Evolutionary conservation across 192 early-diverging fungal species (phyloP), one percentile per base, ranked within the genome.

Genomic region (Radiomyces spectabilis): DNA sequence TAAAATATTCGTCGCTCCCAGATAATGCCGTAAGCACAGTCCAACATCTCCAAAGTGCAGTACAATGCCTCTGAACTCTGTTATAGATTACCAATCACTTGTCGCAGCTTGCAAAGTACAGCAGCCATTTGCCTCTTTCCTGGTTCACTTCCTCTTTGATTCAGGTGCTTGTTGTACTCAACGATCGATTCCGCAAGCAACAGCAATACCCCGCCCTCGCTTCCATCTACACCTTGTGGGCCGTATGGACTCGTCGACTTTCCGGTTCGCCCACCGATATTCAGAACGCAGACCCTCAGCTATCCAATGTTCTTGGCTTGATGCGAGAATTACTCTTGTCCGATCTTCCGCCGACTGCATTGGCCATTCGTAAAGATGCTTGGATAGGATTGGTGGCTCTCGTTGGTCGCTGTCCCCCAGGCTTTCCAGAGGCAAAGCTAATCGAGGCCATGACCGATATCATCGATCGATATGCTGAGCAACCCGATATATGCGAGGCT

Each of bases 71-170:
- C 32, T 19, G 29, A 53, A 10, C 30, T 54, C 15, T 35, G n/a
- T 41, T 24, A 7, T 53, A 53, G 47, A 55, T 55, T 38, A 10
- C 51, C 6, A 22, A 59, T 10, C 52, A 59, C 34, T 35, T 69
- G 4, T 21, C 41, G 3, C 56, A 55, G 12, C 55, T 69, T 3
- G 31, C 51, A 24, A 46, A 35, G 3, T 58, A 69, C 19, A 58
- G 55, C 44, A 39, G 55, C 1, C 55, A 69, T 21, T 51, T 69
- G 4, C 67, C 67, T 2, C 41, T 69, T 22, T 43, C 61, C 1
- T 69, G 67, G 67, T 69, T 63, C 33, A 63, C 67, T 3, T 18
- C 43, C 1, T 22, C 53, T 2, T 44, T 69, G 21, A 22, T 63
- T 15, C 22, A 31, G 18, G 30, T 39, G 9, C 32, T 57, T 1